Evolutionary conservation across 805 yeast genomes (phyloP).

Genomic region (Starmerella roubikii): DNA sequence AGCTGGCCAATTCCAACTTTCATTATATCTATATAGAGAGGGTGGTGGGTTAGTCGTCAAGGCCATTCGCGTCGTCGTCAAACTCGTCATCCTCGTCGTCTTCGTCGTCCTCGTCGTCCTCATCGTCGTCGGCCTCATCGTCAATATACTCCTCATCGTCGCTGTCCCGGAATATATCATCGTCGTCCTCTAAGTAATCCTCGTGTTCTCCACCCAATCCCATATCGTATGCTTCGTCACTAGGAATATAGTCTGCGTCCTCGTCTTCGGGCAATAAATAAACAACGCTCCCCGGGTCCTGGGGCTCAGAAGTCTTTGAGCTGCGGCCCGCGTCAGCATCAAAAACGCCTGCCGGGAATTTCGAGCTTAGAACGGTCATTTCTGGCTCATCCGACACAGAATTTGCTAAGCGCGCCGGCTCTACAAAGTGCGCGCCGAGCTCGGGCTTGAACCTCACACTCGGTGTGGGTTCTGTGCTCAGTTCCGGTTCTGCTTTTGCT

Average conservation of each 20-base stretch:
- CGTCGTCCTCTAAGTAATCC: conserved; percentile 1
- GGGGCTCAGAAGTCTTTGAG: no score
- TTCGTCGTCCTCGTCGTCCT: conserved; percentile 11
- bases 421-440: no score
- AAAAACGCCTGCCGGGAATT: no score
- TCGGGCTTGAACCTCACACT: no score
- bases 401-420: no score
- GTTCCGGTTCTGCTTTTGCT: no score
- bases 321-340: no score
- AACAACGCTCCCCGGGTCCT: conserved; percentile 6
- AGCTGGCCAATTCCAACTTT: conserved; percentile 49
- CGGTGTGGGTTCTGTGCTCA: no score
- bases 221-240: conserved; percentile 6
- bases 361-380: no score
- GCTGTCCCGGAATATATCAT: conserved; percentile 1
- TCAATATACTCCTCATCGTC: conserved; percentile 6
- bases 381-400: no score
- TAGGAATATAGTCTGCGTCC: conserved; percentile 16
- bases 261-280: conserved; percentile 16
- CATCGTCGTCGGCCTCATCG: conserved; percentile 6
- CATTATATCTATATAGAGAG: conserved; percentile 3
- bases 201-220: conserved; percentile 1
- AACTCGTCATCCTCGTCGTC: conserved; percentile 7
- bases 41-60: not conserved
- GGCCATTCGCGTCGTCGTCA: conserved; percentile 2